These are phyloP conservation scores for Tuber indicum DNA, from an alignment of 495 filamentous ascomycete genomes.

Conservation along the genomic window DNA sequence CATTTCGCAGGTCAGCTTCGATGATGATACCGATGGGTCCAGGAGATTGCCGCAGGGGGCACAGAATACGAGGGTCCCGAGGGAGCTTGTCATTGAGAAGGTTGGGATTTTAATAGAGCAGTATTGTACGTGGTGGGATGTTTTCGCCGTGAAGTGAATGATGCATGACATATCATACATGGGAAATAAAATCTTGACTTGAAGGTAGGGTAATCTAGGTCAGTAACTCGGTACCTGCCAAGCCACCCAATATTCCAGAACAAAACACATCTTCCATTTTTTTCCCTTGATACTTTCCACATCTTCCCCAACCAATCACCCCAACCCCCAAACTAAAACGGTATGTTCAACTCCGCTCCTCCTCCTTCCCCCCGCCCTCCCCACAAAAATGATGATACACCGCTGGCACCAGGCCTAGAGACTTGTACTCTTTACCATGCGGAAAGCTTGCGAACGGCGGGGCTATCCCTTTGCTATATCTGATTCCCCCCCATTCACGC, in stretches of 20 bases:
- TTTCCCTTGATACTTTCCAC: not conserved
- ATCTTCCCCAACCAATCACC: not conserved
- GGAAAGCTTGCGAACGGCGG: constrained; percentile 37
- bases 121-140: not conserved
- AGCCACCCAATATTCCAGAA: not conserved
- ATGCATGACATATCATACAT: no score
- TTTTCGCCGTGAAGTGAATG: not conserved
- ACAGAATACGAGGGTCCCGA: constrained; percentile 90
- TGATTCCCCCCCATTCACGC: constrained; percentile 9
- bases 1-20: constrained; percentile 71
- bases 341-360: not conserved
- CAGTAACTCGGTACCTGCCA: not conserved
- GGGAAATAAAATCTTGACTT: not conserved
- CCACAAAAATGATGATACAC: constrained; percentile 37
- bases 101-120: not conserved
- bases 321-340: not conserved
- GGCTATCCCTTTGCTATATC: constrained; percentile 32
- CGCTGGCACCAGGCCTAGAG: constrained; percentile 43
- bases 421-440: constrained; percentile 42
- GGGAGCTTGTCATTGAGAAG: constrained; percentile 61
- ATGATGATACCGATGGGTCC: constrained; percentile 65
- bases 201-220: not conserved
- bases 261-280: not conserved
- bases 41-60: constrained; percentile 88
- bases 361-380: not conserved